Percentiles rank a stretch among this genome's conserved stretches.
These are phyloP conservation scores for Ophiostoma triangulosporum DNA, from an alignment of 2,329 filamentous ascomycete species.

Conservation along the genomic window DNA sequence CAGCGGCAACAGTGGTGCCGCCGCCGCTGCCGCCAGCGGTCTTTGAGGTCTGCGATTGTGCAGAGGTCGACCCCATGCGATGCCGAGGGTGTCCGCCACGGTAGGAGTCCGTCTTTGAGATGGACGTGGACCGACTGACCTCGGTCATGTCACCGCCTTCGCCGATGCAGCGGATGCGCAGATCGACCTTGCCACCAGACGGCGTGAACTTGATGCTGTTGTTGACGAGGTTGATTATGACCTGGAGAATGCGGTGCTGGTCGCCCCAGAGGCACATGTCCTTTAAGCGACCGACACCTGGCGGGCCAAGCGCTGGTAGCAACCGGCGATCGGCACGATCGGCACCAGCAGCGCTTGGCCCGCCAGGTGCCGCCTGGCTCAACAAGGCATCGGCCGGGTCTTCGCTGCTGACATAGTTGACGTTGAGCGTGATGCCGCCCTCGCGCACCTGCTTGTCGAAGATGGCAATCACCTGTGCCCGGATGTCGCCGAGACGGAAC, in stretches of 20 bases:
- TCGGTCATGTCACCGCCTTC: slow-evolving; percentile 35
- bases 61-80: slow-evolving; percentile 34
- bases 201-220: slow-evolving; percentile 90
- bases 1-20: slow-evolving; percentile 12
- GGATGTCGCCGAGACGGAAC: slow-evolving; percentile 72
- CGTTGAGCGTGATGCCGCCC: slow-evolving; percentile 57
- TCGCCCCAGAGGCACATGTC: slow-evolving; percentile 91
- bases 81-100: slow-evolving; percentile 29
- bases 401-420: slow-evolving; percentile 52
- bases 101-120: slow-evolving; percentile 32
- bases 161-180: slow-evolving; percentile 61
- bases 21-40: slow-evolving; percentile 5
- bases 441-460: slow-evolving; percentile 85
- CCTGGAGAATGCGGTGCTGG: slow-evolving; percentile 76
- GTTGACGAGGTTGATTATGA: slow-evolving; percentile 86
- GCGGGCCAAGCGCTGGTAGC: slow-evolving; percentile 47
- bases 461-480: slow-evolving; percentile 68
- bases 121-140: slow-evolving; percentile 38
- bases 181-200: slow-evolving; percentile 56
- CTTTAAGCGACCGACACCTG: slow-evolving; percentile 54
- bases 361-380: slow-evolving; percentile 50
- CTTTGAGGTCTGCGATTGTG: slow-evolving; percentile 34
- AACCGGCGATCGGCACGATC: background rate
- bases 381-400: slow-evolving; percentile 8
- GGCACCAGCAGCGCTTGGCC: slow-evolving; percentile 47